Base-by-base conservation (phyloP, 2,329 filamentous ascomycete genomes). In the Exophiala calicioides region DNA sequence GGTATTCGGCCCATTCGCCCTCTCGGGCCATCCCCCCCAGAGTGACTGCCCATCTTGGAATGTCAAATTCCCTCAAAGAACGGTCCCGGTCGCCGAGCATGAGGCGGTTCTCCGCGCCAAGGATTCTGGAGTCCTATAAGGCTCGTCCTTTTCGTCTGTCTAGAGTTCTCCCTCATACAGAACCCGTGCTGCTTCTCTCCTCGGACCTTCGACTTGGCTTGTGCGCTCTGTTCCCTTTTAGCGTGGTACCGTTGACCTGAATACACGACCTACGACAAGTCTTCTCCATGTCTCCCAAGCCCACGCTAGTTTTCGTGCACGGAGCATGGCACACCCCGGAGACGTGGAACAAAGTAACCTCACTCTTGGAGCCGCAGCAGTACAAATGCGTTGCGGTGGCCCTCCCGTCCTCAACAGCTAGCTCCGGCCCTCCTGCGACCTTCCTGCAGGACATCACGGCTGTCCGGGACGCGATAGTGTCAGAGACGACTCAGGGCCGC, bases 251-350 rank as follows among this genome's bases (percentile, higher is more conserved):
- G 3, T 9, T n/a, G n/a, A n/a, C n/a, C n/a, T n/a, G n/a, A n/a
- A n/a, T n/a, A n/a, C n/a, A n/a, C n/a, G n/a, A n/a, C n/a, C n/a
- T n/a, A n/a, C n/a, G n/a, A n/a, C n/a, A n/a, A n/a, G n/a, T 12
- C 7, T 16, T 24, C n/a, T n/a, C 3, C 23, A 41, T 47, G 44
- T 26, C 44, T 23, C 7, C n/a, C 13, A 41, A 30, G n/a, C 45
- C 68, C 31, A 68, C 66, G 7, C 58, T 78, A 0, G 48, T 79
- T 44, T 67, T 78, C 15, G 63, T 79, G 1, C 73, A 67, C 1
- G 75, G 75, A 4, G 65, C 72, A 19, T 77, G 75, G 74, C 75
- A 78, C 45, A 56, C 48, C 4, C 58, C 71, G 1, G 61, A 55
- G 9, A 68, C 60, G 49, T 74, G 68, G 60, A 49, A 61, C 46